Base-by-base conservation (phyloP, 2,329 filamentous ascomycete species). In the Aspergillus calidoustus region DNA sequence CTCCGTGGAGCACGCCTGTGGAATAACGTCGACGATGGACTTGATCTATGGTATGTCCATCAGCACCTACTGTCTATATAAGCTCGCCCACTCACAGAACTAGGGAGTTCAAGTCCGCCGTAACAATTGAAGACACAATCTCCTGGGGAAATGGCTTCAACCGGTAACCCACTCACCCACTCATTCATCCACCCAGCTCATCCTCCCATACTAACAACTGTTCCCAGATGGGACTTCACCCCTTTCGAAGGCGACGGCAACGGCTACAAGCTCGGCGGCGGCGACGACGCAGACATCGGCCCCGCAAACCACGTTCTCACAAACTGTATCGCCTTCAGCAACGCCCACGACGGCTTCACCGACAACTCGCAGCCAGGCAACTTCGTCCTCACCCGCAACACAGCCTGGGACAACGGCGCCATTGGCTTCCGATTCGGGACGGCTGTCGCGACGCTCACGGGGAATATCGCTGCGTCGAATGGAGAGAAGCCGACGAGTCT, bases 241-340 rank as follows among this genome's bases (percentile, higher is more conserved):
- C 63, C 65, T 15, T 67, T 67, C 44, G 61, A 67, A 61, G 65
- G 65, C 13, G 65, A 67, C 54, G 65, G 65, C 25, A 67, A 67
- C 43, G 65, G 65, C n/a, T 67, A 60, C 54, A 67, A 67, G 11
- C 63, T 67, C 11, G 65, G 65, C 34, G 65, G 65, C 44, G 65
- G 65, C 47, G 59, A 64, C 34, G 65, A 60, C 4, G 63, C 55
- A 1, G 63, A 65, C 19, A 66, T 59, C 9, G 63, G 59, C 2
- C 63, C 63, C 1, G 63, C 63, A 9, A 62, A 67, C 57, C 65
- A 67, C 61, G 38, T 59, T 17, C 23, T 67, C 23, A 64, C 51
- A 13, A 67, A 67, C 48, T 60, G 58, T 43, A 65, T 65, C 15
- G 65, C 65, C 2, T 67, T 65, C 38, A 51, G 46, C 7, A 67